Conservation (phyloP, 2,329 filamentous ascomycete genomes). For the Apiospora pterosperma region DNA sequence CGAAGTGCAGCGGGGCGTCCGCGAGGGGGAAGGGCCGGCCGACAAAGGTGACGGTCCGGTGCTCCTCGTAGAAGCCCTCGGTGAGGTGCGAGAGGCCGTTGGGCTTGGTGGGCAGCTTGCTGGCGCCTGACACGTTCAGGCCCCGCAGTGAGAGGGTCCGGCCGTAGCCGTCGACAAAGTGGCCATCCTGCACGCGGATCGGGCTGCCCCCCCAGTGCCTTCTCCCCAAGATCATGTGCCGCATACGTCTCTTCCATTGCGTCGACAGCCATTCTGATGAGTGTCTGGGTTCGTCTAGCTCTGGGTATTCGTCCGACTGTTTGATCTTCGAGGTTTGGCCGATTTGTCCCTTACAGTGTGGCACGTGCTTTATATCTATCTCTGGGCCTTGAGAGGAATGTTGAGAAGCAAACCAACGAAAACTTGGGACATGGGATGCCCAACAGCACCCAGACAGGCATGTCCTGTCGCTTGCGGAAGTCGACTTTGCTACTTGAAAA, state of each 20-base stretch:
- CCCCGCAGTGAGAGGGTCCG: constrained; percentile 37
- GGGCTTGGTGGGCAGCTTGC: constrained; percentile 35
- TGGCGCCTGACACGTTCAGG: constrained; percentile 38
- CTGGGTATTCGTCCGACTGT: background rate
- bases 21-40: constrained; percentile 35
- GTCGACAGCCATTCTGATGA: background rate
- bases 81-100: constrained; percentile 36
- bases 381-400: background rate
- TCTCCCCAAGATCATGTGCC: constrained; percentile 32
- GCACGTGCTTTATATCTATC: background rate
- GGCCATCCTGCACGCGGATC: constrained; percentile 23
- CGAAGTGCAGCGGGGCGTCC: constrained; percentile 36
- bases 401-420: background rate
- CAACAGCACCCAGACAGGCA: background rate
- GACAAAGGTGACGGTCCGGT: constrained; percentile 34
- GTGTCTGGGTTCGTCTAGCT: background rate
- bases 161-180: constrained; percentile 33
- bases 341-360: background rate
- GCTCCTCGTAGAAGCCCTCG: constrained; percentile 35
- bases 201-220: constrained; percentile 28
- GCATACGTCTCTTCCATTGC: constrained; percentile 6
- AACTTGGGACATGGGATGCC: background rate
- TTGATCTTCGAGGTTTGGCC: background rate
- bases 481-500: background rate
- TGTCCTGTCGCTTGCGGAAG: no score